Conservation (phyloP, 2,329 filamentous ascomycete genomes). For the Pochonia chlamydosporia region DNA sequence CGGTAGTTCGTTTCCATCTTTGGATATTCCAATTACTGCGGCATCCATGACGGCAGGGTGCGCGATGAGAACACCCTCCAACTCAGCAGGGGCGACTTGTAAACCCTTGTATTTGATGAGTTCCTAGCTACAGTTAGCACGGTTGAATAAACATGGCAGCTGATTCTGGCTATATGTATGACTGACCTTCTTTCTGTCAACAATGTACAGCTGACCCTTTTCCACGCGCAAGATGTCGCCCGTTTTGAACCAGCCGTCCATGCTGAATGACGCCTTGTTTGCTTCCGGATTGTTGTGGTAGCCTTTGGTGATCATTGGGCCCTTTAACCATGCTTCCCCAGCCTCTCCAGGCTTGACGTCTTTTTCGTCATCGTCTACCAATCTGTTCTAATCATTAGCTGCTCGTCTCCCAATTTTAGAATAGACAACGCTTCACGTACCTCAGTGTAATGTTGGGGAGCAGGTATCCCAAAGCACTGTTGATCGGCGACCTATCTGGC, state of each 20-base stretch:
- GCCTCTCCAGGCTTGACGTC: constrained; percentile 33
- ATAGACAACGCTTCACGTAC: constrained; percentile 13
- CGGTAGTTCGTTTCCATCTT: constrained; percentile 39
- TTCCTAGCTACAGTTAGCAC: constrained; percentile 36
- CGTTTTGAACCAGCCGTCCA: constrained; percentile 64
- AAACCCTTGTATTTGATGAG: constrained; percentile 52
- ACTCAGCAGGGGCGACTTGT: constrained; percentile 62
- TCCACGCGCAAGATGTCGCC: constrained; percentile 74
- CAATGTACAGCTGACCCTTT: constrained; percentile 66
- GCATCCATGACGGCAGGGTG: constrained; percentile 45
- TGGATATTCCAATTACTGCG: constrained; percentile 55
- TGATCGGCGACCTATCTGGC: constrained; percentile 31
- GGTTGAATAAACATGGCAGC: background rate
- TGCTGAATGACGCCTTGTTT: constrained; percentile 52
- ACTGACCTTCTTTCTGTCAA: constrained; percentile 65
- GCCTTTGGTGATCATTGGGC: constrained; percentile 66
- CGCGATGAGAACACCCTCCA: constrained; percentile 42
- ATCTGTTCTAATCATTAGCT: constrained; percentile 15
- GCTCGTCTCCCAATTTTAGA: background rate
- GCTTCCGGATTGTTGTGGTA: constrained; percentile 65
- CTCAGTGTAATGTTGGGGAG: constrained; percentile 23
- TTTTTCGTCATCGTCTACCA: constrained; percentile 32
- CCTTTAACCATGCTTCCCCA: constrained; percentile 63
- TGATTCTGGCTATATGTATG: too few relatives aligned
- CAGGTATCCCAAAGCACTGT: constrained; percentile 36